Conservation (phyloP, 2,329 filamentous ascomycete genomes). For the Blumeria hordei region DNA sequence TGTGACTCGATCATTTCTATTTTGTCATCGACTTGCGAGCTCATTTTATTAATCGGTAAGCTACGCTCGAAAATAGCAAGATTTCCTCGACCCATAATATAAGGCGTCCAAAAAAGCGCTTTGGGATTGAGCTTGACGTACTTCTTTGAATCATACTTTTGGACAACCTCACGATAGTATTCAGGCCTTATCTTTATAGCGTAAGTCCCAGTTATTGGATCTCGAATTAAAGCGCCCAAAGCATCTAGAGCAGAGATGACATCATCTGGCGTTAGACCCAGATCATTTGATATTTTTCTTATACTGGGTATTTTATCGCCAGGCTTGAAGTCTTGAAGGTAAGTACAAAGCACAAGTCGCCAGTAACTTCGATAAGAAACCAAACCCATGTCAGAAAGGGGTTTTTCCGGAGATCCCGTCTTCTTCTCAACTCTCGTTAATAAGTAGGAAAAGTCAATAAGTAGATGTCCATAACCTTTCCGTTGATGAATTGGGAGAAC, state of each 20-base stretch:
- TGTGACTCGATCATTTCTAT: neutral
- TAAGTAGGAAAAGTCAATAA: slow-evolving; percentile 97
- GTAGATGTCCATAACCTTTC: slow-evolving; percentile 84
- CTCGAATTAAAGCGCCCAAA: slow-evolving; percentile 66
- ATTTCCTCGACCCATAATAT: slow-evolving; percentile 78
- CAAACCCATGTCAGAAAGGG: slow-evolving; percentile 88
- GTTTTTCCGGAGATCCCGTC: slow-evolving; percentile 90
- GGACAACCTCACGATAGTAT: slow-evolving; percentile 70
- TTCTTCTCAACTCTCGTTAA: slow-evolving; percentile 82
- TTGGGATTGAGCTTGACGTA: slow-evolving; percentile 67
- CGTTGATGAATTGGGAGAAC: slow-evolving; percentile 91
- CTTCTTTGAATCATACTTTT: slow-evolving; percentile 69
- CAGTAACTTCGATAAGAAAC: slow-evolving; percentile 97
- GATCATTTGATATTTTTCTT: slow-evolving; percentile 57
- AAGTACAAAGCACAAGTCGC: slow-evolving; percentile 69
- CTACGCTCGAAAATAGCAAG: slow-evolving; percentile 64
- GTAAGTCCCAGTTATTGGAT: slow-evolving; percentile 71
- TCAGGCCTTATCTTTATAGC: slow-evolving; percentile 67
- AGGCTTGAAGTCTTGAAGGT: slow-evolving; percentile 41
- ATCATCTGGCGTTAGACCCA: slow-evolving; percentile 88
- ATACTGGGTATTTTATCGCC: slow-evolving; percentile 30
- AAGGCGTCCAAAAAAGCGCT: slow-evolving; percentile 80
- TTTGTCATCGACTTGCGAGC: neutral
- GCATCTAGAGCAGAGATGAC: slow-evolving; percentile 86
- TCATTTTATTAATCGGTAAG: neutral